Evolutionary conservation across 352 stramenopile genomes (phyloP).

Genomic region (Thalassiosira livingstoniorum): DNA sequence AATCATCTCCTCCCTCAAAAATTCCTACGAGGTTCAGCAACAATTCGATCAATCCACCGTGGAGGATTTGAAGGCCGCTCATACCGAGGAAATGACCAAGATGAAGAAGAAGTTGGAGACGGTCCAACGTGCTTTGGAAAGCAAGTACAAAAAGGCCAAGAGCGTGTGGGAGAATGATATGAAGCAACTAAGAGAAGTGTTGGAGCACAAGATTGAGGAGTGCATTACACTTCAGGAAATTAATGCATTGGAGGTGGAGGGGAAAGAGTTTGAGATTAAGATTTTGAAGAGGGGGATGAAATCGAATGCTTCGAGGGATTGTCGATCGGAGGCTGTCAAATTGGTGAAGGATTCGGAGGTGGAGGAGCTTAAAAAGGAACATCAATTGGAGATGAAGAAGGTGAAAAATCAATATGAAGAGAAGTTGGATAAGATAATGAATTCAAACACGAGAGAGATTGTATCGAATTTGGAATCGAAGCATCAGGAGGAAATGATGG

Average conservation of each 20-base stretch:
- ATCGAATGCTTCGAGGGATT: neutral
- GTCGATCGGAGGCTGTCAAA: too few species aligned
- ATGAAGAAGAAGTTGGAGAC: slow-evolving; percentile 1
- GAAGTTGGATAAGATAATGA: too few species aligned
- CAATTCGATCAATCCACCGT: neutral
- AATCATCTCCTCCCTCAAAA: slow-evolving; percentile 15
- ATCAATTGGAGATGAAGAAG: too few species aligned
- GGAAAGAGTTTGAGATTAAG: neutral
- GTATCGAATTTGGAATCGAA: neutral
- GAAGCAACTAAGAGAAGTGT: neutral
- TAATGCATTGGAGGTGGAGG: neutral
- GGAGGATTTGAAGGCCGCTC: neutral
- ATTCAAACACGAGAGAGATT: too few species aligned
- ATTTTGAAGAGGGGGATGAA: slow-evolving; percentile 1
- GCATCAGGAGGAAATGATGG: slow-evolving; percentile 1
- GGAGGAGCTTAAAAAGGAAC: too few species aligned
- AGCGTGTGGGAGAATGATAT: neutral
- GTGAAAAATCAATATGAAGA: too few species aligned
- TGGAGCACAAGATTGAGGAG: neutral
- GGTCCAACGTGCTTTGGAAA: neutral
- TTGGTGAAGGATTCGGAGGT: too few species aligned
- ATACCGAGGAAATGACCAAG: neutral
- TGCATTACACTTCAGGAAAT: neutral
- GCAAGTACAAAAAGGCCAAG: neutral
- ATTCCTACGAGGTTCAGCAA: neutral